A percentile compares a stretch with the other conserved stretches of the same genome.
Evolutionary conservation across 106 monocot genomes (phyloP).

Genomic region (Dendrobium chrysotoxum): DNA sequence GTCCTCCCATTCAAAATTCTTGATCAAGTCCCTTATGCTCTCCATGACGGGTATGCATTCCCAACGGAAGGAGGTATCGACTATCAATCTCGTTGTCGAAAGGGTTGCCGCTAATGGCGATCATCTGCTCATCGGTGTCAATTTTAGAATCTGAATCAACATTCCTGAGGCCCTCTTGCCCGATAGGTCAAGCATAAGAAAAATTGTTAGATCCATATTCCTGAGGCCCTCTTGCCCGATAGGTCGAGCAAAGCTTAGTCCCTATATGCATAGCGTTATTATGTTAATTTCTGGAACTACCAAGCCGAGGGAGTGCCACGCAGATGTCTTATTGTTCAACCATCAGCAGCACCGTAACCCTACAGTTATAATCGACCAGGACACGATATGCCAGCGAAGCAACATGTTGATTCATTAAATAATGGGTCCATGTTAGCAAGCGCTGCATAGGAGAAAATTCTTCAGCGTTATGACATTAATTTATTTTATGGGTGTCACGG

Average conservation of each 20-base stretch:
- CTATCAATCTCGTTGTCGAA: neutral
- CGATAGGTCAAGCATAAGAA: conserved; percentile 12
- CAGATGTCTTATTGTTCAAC: no score
- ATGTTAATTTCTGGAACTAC: no score
- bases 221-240: conserved; percentile 15
- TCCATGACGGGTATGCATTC: conserved; percentile 56
- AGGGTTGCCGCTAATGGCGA: conserved; percentile 8
- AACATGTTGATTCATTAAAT: no score
- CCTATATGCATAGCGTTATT: no score
- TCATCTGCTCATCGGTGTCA: conserved; percentile 37
- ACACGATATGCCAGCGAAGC: no score
- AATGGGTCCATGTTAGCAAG: no score
- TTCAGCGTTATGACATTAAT: no score
- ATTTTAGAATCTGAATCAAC: conserved; percentile 28
- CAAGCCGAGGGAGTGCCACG: no score
- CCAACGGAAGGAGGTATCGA: conserved; percentile 29
- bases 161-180: conserved; percentile 14
- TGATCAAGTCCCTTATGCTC: conserved; percentile 17
- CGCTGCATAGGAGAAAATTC: no score
- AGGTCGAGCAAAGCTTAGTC: conserved; percentile 11
- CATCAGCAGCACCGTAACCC: no score
- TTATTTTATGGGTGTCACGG: no score
- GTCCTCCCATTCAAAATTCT: conserved; percentile 85
- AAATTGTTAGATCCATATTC: conserved; percentile 20
- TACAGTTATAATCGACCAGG: no score